Evolutionary conservation across 768 basidiomycete genomes (phyloP).

Genomic region (Russula foetens): DNA sequence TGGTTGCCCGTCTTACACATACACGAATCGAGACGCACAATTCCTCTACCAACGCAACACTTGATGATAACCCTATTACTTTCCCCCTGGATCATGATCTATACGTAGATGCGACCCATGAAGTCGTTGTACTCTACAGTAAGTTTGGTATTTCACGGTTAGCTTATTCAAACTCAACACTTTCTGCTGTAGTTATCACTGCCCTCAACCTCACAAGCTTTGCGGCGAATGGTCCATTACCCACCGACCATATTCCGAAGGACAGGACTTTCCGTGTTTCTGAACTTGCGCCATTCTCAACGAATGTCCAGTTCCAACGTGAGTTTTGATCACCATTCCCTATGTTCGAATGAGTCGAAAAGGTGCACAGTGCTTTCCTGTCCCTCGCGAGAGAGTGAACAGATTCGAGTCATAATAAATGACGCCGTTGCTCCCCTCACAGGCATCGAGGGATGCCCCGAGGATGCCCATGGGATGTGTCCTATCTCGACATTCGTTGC

Average conservation of each 20-base stretch:
- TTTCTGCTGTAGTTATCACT: conserved; percentile 50
- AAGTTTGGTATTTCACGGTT: conserved; percentile 20
- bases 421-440: conserved; percentile 80
- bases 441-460: conserved; percentile 64
- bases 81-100: conserved; percentile 67
- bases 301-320: conserved; percentile 88
- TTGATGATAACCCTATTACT: conserved; percentile 57
- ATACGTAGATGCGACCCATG: conserved; percentile 88
- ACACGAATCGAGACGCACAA: conserved; percentile 63
- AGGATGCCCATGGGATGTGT: conserved; percentile 72
- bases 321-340: conserved; percentile 20
- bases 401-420: conserved; percentile 82
- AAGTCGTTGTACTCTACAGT: conserved; percentile 87
- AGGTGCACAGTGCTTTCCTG: conserved; percentile 25
- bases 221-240: conserved; percentile 64
- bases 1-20: conserved; percentile 74
- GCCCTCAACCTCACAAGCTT: conserved; percentile 78
- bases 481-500: conserved; percentile 61
- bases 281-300: conserved; percentile 78
- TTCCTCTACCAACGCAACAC: conserved; percentile 77
- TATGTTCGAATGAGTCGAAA: neutral
- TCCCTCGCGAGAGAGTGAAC: conserved; percentile 29
- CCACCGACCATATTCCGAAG: conserved; percentile 58
- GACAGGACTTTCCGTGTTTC: conserved; percentile 64
- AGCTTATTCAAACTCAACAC: conserved; percentile 3